Conservation (phyloP, 2,329 filamentous ascomycete genomes). For the Scleromitrula shiraiana region DNA sequence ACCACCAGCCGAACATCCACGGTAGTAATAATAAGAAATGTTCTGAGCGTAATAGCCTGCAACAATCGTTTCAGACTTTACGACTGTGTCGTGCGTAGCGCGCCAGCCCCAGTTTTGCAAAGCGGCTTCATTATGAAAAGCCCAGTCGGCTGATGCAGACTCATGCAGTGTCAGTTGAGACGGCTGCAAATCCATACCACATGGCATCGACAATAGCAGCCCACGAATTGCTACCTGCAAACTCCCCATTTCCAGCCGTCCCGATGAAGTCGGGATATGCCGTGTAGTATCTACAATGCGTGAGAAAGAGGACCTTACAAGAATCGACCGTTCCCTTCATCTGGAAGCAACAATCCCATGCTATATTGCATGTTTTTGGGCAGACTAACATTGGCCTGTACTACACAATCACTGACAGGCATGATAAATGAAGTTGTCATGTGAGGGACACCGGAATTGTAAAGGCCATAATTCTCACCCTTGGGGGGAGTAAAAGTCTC, state of each 20-base stretch:
- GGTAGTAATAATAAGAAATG: conserved; percentile 32
- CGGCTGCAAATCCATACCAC: not conserved
- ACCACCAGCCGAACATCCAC: conserved; percentile 33
- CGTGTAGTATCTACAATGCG: not conserved
- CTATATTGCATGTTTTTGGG: not conserved
- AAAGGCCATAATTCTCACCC: not conserved
- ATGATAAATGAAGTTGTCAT: not conserved
- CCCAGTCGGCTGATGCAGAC: not conserved
- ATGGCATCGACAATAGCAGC: not conserved
- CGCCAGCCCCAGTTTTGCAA: not conserved
- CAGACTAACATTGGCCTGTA: not conserved
- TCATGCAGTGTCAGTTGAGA: not conserved
- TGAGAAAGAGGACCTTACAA: not conserved
- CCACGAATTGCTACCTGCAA: not conserved
- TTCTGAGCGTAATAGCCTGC: conserved; percentile 24
- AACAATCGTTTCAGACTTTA: not conserved
- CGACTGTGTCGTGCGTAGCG: not conserved
- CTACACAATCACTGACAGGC: not conserved
- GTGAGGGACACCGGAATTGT: not conserved
- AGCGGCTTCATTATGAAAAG: not conserved
- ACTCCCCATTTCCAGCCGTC: not conserved
- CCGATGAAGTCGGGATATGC: not conserved
- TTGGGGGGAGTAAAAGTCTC: not conserved
- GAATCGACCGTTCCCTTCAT: not conserved
- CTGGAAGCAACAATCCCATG: no score